Conservation (phyloP, 768 basidiomycete species). For the Amanita phalloides region DNA sequence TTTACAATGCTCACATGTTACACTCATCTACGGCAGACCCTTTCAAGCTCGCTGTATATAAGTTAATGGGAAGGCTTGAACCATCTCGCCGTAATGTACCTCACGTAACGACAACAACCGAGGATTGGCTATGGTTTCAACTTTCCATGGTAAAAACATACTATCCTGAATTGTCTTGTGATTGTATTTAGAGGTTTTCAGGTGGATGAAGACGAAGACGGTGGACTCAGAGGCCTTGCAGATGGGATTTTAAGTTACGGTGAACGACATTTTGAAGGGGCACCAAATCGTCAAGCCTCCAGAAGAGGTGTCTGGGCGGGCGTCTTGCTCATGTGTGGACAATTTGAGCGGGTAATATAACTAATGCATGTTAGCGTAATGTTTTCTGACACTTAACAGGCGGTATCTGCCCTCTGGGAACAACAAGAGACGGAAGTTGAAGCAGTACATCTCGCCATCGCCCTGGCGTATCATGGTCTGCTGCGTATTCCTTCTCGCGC, state of each 20-base stretch:
- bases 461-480: slow-evolving; percentile 87
- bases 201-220: slow-evolving; percentile 78
- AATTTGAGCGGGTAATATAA: slow-evolving; percentile 75
- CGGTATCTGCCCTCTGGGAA: slow-evolving; percentile 84
- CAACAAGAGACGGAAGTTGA: slow-evolving; percentile 83
- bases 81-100: slow-evolving; percentile 67
- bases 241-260: slow-evolving; percentile 74
- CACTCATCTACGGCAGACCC: slow-evolving; percentile 85
- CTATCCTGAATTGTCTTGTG: neutral
- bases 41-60: slow-evolving; percentile 94
- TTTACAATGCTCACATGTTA: slow-evolving; percentile 83
- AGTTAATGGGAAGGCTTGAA: slow-evolving; percentile 89
- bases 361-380: slow-evolving; percentile 12
- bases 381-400: slow-evolving; percentile 31
- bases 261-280: slow-evolving; percentile 72
- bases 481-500: slow-evolving; percentile 73
- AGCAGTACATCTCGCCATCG: slow-evolving; percentile 89
- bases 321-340: slow-evolving; percentile 82
- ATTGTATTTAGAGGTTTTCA: slow-evolving; percentile 13
- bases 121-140: slow-evolving; percentile 99
- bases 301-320: slow-evolving; percentile 69
- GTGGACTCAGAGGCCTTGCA: slow-evolving; percentile 60
- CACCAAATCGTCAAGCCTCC: slow-evolving; percentile 44
- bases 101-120: slow-evolving; percentile 82
- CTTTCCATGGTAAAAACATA: slow-evolving; percentile 55